phyloP scores from a whole-genome alignment of 2,329 filamentous ascomycete species.

The Aspergillus sp. region DNA sequence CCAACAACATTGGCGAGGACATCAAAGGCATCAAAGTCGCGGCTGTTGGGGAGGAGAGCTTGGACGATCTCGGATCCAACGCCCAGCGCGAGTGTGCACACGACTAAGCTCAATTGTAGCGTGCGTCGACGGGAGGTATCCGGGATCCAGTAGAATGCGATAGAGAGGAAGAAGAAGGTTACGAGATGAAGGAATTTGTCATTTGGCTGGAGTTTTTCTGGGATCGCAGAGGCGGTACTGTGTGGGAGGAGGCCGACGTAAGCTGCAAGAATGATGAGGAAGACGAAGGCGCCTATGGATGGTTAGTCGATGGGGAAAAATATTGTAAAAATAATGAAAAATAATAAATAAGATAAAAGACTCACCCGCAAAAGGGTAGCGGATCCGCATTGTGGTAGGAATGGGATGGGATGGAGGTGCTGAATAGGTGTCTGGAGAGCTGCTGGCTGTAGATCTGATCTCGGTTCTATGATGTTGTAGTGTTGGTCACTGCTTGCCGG shows the following conservation, averaged over 20 bases:
- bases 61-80: constrained; percentile 56
- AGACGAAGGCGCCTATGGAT: constrained; percentile 56
- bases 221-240: constrained; percentile 31
- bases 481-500: too few relatives aligned
- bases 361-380: constrained; percentile 82
- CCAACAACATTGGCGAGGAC: constrained; percentile 84
- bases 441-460: not conserved
- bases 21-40: constrained; percentile 73
- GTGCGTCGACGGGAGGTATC: constrained; percentile 84
- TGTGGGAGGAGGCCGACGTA: constrained; percentile 71
- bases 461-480: not conserved
- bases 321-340: constrained; percentile 2
- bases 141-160: constrained; percentile 90
- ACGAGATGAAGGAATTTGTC: constrained; percentile 85
- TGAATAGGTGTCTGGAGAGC: constrained; percentile 7
- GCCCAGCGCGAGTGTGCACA: constrained; percentile 64
- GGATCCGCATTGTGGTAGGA: constrained; percentile 67
- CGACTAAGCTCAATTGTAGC: constrained; percentile 73
- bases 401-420: constrained; percentile 5
- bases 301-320: constrained; percentile 10
- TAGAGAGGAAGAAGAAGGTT: constrained; percentile 84
- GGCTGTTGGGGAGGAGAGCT: constrained; percentile 65
- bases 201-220: constrained; percentile 58
- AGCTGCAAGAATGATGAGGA: constrained; percentile 68
- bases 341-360: constrained; percentile 11